Percentiles rank a stretch among this genome's conserved stretches.
Evolutionary conservation across 441 rosid species (phyloP).

Genomic region (Bruguiera hainesii): DNA sequence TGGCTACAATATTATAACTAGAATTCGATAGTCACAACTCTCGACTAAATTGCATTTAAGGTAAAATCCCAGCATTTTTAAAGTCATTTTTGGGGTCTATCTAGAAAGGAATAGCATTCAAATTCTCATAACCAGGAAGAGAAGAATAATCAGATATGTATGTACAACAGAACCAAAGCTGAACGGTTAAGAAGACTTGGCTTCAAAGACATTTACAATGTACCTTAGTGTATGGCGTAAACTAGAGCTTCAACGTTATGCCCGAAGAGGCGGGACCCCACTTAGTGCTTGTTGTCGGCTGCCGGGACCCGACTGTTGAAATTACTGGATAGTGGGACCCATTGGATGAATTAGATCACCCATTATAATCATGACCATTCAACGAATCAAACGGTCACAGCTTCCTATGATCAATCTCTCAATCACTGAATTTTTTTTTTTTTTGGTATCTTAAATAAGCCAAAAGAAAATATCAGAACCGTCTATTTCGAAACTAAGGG

Average conservation of each 20-base stretch:
- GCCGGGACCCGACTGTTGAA: neutral
- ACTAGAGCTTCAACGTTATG: slow-evolving; percentile 27
- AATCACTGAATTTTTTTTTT: no score
- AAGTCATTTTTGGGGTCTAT: slow-evolving; percentile 6
- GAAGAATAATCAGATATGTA: neutral
- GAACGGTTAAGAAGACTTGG: slow-evolving; percentile 37
- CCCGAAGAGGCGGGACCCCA: slow-evolving; percentile 13
- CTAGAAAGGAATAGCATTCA: slow-evolving; percentile 12
- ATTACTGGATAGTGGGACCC: neutral
- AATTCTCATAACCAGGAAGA: slow-evolving; percentile 7
- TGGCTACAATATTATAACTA: neutral
- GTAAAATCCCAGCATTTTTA: neutral
- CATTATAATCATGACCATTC: neutral
- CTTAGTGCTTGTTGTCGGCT: slow-evolving; percentile 20
- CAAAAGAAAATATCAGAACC: no score
- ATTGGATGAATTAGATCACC: neutral
- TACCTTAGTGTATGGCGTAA: neutral
- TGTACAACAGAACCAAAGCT: slow-evolving; percentile 5
- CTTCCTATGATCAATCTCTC: no score
- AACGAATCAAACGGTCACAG: neutral
- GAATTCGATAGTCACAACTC: neutral
- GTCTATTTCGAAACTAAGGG: no score
- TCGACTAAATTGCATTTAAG: neutral
- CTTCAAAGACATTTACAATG: slow-evolving; percentile 43
- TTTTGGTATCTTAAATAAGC: no score